A percentile compares a stretch with the other conserved stretches of the same genome.
Evolutionary conservation across 495 filamentous ascomycete genomes (phyloP).

Genomic region (Staphylotrichum tortipilum): DNA sequence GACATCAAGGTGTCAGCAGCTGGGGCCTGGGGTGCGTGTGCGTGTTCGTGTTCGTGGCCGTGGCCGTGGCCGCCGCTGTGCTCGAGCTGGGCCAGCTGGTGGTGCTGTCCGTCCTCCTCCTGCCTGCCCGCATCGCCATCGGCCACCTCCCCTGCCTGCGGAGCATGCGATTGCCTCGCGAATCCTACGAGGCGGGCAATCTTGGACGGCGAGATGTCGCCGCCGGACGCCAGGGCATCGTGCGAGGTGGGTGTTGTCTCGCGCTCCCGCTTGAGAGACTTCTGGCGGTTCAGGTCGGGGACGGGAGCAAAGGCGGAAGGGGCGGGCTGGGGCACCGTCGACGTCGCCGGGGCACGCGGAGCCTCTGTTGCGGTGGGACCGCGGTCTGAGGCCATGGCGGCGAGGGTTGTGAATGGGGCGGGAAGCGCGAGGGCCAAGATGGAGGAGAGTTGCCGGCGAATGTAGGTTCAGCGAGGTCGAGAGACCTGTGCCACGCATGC

Average conservation of each 20-base stretch:
- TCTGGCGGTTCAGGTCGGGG: conserved; percentile 26
- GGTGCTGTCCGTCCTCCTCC: conserved; percentile 42
- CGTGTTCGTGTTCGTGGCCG: too few relatives aligned
- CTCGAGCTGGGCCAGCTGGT: conserved; percentile 27
- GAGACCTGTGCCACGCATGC: conserved; percentile 8
- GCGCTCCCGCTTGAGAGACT: conserved; percentile 43
- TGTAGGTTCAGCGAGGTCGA: conserved; percentile 15
- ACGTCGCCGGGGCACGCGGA: conserved; percentile 30
- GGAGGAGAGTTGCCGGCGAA: conserved; percentile 14
- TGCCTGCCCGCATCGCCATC: conserved; percentile 45
- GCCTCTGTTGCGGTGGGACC: conserved; percentile 37
- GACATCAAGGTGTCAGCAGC: conserved; percentile 48
- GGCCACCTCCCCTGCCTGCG: conserved; percentile 46
- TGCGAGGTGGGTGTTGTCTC: conserved; percentile 38
- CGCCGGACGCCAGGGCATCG: conserved; percentile 25
- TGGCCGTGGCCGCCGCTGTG: too few relatives aligned
- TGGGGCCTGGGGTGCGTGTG: conserved; percentile 39
- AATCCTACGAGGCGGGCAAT: conserved; percentile 40
- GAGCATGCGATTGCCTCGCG: conserved; percentile 39
- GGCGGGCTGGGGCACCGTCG: conserved; percentile 21
- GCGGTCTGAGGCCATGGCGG: conserved; percentile 37
- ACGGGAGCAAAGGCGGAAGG: conserved; percentile 18
- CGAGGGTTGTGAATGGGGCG: background rate
- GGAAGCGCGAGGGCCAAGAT: background rate
- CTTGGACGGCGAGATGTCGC: conserved; percentile 44